A percentile compares a stretch with the other conserved stretches of the same genome.
Conservation (phyloP, 78 protist genomes). For the Pelomyxa schiedti region DNA sequence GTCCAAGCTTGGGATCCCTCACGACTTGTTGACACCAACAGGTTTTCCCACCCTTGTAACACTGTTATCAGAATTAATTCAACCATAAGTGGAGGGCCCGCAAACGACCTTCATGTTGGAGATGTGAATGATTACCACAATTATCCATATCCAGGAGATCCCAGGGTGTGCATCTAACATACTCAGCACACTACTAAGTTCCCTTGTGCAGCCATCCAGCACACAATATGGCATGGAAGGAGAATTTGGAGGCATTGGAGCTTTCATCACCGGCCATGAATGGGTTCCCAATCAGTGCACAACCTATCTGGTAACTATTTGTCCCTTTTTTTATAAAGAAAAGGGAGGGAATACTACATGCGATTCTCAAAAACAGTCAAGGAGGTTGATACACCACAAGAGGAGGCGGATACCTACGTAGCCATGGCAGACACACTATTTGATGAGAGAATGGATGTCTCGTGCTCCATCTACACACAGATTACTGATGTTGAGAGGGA, state of each 20-base stretch:
- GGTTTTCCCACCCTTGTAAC: too few relatives aligned
- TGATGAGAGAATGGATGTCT: not conserved
- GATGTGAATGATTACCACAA: constrained; percentile 32
- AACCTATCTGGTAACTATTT: not conserved
- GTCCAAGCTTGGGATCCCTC: not conserved
- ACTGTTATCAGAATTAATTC: too few relatives aligned
- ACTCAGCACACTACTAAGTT: not conserved
- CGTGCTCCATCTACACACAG: constrained; percentile 22
- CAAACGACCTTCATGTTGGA: constrained; percentile 2
- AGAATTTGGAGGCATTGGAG: constrained; percentile 45
- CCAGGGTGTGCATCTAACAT: not conserved
- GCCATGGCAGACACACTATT: not conserved
- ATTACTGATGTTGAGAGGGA: constrained; percentile 31
- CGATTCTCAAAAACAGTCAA: not conserved
- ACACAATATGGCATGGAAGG: constrained; percentile 15
- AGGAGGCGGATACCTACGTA: not conserved
- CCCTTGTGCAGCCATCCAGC: too few relatives aligned
- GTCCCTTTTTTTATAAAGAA: too few relatives aligned
- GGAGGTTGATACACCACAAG: not conserved
- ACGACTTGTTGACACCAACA: constrained; percentile 18
- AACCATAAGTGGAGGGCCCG: constrained; percentile 34
- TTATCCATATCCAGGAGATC: constrained; percentile 20
- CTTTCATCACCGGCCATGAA: constrained; percentile 10
- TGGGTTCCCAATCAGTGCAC: constrained; percentile 6
- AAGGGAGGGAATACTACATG: too few relatives aligned